phyloP scores from a whole-genome alignment of 257 asterid species.

The Coffea eugenioides region DNA sequence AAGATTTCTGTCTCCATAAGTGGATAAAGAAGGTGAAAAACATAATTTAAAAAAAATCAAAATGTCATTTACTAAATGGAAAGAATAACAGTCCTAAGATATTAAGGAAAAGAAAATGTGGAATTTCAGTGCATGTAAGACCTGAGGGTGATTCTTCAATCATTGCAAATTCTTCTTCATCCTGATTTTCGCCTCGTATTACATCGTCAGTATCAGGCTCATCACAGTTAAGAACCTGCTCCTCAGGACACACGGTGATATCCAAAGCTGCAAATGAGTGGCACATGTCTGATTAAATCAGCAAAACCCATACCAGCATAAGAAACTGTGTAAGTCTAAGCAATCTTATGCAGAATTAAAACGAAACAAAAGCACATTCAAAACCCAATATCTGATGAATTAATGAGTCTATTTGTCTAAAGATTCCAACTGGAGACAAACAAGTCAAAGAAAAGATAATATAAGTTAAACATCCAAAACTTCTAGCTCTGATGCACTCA shows the following conservation, averaged over 20 bases:
- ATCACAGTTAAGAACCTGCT: conserved; percentile 64
- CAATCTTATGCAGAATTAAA: neutral
- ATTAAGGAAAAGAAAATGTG: conserved; percentile 4
- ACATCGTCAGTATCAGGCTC: conserved; percentile 62
- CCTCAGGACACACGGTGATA: conserved; percentile 70
- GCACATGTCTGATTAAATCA: conserved; percentile 84
- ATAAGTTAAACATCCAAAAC: neutral
- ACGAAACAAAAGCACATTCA: neutral
- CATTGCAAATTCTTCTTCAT: conserved; percentile 67
- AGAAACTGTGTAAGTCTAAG: conserved; percentile 8
- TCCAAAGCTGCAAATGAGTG: conserved; percentile 98
- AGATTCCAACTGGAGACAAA: neutral
- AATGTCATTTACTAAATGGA: neutral
- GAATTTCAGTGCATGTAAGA: conserved; percentile 19
- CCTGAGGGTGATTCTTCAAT: conserved; percentile 76
- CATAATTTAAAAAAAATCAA: neutral
- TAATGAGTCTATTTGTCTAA: neutral
- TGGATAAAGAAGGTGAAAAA: neutral
- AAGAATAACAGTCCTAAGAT: neutral
- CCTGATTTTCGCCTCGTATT: conserved; percentile 56
- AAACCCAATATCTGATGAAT: neutral
- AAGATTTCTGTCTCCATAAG: neutral
- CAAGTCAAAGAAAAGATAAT: neutral
- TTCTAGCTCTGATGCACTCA: neutral
- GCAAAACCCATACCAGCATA: conserved; percentile 29